Evolutionary conservation across 73 alveolate genomes (phyloP).

Genomic region (Symbiodinium natans): DNA sequence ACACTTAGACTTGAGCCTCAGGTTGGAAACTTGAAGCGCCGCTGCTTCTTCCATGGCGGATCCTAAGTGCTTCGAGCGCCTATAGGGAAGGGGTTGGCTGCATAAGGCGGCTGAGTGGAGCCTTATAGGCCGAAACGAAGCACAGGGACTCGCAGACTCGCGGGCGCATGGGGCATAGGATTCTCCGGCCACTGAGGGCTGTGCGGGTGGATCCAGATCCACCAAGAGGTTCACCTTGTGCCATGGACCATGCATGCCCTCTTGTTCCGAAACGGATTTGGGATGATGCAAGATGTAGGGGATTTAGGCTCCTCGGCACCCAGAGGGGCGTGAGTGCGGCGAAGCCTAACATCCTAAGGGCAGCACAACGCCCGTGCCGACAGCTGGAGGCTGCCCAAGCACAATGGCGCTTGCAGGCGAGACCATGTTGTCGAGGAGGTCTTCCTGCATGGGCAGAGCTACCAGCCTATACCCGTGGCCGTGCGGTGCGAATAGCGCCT

Average conservation of each 20-base stretch:
- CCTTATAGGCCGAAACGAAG: not conserved
- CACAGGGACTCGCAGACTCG: not conserved
- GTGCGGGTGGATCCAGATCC: constrained; percentile 57
- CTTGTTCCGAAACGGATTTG: too few relatives aligned
- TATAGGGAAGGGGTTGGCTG: not conserved
- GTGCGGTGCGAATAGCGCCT: constrained; percentile 29
- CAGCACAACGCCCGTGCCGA: constrained; percentile 95
- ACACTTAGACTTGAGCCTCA: too few relatives aligned
- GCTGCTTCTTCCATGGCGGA: constrained; percentile 68
- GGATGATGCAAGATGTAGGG: too few relatives aligned
- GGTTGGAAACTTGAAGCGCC: constrained; percentile 20
- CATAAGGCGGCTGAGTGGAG: not conserved
- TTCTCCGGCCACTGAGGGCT: not conserved
- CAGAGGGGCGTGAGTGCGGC: too few relatives aligned
- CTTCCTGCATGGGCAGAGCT: constrained; percentile 25
- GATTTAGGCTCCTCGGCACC: too few relatives aligned
- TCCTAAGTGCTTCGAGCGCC: not conserved
- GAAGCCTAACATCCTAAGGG: too few relatives aligned
- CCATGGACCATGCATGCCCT: too few relatives aligned
- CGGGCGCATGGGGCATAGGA: too few relatives aligned
- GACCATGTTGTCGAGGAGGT: constrained; percentile 58
- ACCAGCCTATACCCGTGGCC: not conserved
- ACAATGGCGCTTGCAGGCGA: constrained; percentile 95
- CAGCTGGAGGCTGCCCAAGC: constrained; percentile 96
- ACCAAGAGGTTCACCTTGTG: constrained; percentile 38